These are phyloP conservation scores for Delitschia confertaspora DNA, from an alignment of 495 filamentous ascomycete species.

Conservation along the genomic window DNA sequence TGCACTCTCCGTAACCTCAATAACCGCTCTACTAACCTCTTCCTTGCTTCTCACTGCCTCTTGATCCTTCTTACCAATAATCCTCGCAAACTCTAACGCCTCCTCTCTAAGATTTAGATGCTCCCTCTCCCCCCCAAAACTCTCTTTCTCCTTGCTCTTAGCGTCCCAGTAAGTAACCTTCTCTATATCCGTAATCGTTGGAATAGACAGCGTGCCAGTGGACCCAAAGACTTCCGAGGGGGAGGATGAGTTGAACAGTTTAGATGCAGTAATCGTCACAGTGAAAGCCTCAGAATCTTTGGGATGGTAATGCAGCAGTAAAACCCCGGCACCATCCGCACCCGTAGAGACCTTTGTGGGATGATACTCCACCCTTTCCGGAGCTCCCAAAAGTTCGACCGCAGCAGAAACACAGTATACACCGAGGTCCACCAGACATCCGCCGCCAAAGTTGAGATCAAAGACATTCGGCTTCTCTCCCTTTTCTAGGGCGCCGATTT, in stretches of 20 bases:
- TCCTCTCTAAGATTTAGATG: slow-evolving; percentile 35
- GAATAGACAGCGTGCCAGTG: slow-evolving; percentile 32
- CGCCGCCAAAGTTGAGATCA: slow-evolving; percentile 69
- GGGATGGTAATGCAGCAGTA: slow-evolving; percentile 30
- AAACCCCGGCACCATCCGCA: slow-evolving; percentile 31
- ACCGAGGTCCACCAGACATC: slow-evolving; percentile 74
- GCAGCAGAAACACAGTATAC: slow-evolving; percentile 78
- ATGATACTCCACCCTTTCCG: slow-evolving; percentile 40
- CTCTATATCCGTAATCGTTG: slow-evolving; percentile 34
- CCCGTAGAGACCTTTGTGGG: slow-evolving; percentile 31
- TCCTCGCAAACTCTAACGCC: slow-evolving; percentile 33
- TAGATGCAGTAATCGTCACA: slow-evolving; percentile 28
- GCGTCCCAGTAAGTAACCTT: slow-evolving; percentile 27
- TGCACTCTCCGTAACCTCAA: slow-evolving; percentile 30
- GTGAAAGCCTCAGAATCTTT: slow-evolving; percentile 32
- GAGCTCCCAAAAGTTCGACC: slow-evolving; percentile 68
- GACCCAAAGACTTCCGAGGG: slow-evolving; percentile 33
- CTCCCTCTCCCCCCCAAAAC: slow-evolving; percentile 29
- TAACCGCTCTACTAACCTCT: slow-evolving; percentile 27
- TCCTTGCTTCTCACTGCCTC: slow-evolving; percentile 28
- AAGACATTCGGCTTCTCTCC: slow-evolving; percentile 81
- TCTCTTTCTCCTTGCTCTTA: slow-evolving; percentile 26
- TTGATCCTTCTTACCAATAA: slow-evolving; percentile 31
- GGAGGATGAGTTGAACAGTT: slow-evolving; percentile 27
- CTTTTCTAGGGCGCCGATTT: slow-evolving; percentile 32